Base-by-base conservation (phyloP, 2,329 filamentous ascomycete species). In the Ceratocystiopsis sp. region DNA sequence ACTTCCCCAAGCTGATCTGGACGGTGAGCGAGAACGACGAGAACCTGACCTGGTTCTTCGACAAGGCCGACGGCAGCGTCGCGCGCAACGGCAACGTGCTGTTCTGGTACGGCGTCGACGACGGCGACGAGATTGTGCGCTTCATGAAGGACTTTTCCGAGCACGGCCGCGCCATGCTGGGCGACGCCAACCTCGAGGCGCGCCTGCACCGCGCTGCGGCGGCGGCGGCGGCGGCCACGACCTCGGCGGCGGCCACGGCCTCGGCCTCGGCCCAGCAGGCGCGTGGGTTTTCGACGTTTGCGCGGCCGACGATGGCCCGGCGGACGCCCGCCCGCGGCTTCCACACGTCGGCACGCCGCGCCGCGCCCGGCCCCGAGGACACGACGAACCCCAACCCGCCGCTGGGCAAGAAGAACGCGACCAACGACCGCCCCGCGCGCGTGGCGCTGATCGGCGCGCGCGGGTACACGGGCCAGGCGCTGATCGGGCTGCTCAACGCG, bases 41-140 rank as follows among this genome's bases (percentile, higher is more conserved):
- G 71, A 95, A 96, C 60, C 68, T 96, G 54, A 87, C 85, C 12
- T 96, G 89, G 91, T 95, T 96, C 69, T 93, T 93, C 52, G 87
- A 94, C 62, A 94, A 94, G 70, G 82, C 89, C 11, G 86, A 95
- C 53, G 89, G 91, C 45, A 94, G 84, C 61, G 73, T 95, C 54
- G 84, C 81, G 49, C 77, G 79, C 44, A 78, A 84, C 52, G 85
- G 85, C 46, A 84, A 87, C 56, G 84, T 95, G 35, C 78, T 96
- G 56, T 96, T 96, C 69, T 96, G 89, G 83, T 94, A 93, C 60
- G 87, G 87, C 42, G 76, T 91, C 46, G 82, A 91, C 51, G 78
- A 78, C 43, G 77, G 80, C 32, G 78, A 84, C 42, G 83, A 93
- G 59, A 80, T 95, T 18, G 78, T 80, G 53, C 73, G 83, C 50